Evolutionary conservation across 2,329 filamentous ascomycete genomes (phyloP), one percentile per base, ranked within the genome.

Genomic region (Mycosphaerelloides madeirae): DNA sequence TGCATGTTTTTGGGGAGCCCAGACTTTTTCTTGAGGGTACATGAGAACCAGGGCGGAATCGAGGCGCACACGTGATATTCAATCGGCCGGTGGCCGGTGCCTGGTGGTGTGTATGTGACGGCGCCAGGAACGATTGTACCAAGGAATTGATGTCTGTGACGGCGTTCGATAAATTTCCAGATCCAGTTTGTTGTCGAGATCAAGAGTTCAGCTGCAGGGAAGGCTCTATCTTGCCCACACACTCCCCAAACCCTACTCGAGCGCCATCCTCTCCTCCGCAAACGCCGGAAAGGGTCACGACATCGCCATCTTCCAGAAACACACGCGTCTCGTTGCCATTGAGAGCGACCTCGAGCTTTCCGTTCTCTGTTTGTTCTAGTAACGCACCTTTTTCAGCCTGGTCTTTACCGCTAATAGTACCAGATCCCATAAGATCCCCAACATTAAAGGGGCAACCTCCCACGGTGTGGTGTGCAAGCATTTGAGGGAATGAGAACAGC

Each of bases 401-500:
- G 34, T 72, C 72, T 4, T 65, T 72, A 2, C 87, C 86, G 33
- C 79, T 83, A 56, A 93, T 91, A 1, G 87, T 93, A 3, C 87
- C 87, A 2, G 83, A 87, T 2, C 85, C 87, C 5, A 93, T 68
- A 41, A 93, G 65, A 60, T 93, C 86, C 28, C 86, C 86, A 0
- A 81, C 76, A 36, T 80, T 76, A 73, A 93, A 75, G 3, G 81
- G 80, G 63, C 86, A 93, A 5, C 86, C 86, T 1, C 83, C 85
- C 36, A 87, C 76, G 1, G 83, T 81, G 62, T 91, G 86, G 62
- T 91, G 86, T 1, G 86, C 79, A 31, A 91, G 72, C 85, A 90
- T 89, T 64, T 91, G 86, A 3, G 84, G 78, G 67, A 90, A 91
- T 0, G 84, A 89, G 75, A 81, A 91, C n/a, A 91, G 72, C 9